Conservation (phyloP, 768 basidiomycete genomes). For the Filobasidium wieringae region DNA sequence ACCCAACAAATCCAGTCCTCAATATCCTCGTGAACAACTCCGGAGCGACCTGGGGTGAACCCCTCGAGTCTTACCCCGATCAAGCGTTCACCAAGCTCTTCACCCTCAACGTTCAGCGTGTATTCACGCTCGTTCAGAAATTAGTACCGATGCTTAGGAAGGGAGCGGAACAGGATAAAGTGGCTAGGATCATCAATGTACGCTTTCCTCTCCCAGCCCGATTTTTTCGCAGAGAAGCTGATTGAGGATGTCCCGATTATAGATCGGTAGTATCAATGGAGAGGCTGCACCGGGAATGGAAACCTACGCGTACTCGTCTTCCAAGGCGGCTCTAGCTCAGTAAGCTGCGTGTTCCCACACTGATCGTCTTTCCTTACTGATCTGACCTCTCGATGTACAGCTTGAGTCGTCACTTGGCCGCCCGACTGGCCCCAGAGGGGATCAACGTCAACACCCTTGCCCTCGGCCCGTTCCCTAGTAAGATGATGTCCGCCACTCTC, state of each 20-base stretch:
- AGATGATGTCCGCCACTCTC: conserved; percentile 51
- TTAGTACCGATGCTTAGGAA: conserved; percentile 49
- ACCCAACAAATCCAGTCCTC: conserved; percentile 30
- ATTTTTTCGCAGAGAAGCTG: background rate
- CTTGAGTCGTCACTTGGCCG: conserved; percentile 50
- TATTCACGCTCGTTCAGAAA: conserved; percentile 55
- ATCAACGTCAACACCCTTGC: conserved; percentile 56
- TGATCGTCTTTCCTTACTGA: background rate
- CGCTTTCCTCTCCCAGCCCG: conserved; percentile 13
- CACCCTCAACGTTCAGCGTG: conserved; percentile 52
- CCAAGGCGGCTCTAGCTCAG: conserved; percentile 44
- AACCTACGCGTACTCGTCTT: conserved; percentile 56
- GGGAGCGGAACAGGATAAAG: conserved; percentile 40
- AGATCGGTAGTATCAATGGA: conserved; percentile 58
- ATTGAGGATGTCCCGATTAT: background rate
- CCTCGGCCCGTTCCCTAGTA: conserved; percentile 44
- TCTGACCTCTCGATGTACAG: conserved; percentile 44
- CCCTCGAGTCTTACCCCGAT: conserved; percentile 42
- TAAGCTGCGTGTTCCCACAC: conserved; percentile 14
- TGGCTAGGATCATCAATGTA: conserved; percentile 49
- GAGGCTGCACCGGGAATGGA: conserved; percentile 48
- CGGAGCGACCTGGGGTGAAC: conserved; percentile 39
- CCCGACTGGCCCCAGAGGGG: conserved; percentile 48
- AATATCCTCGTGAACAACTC: conserved; percentile 52
- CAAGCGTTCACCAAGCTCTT: conserved; percentile 52